Evolutionary conservation across 202 grass and related monocot species (phyloP).

Genomic region (Elaeis oleifera): DNA sequence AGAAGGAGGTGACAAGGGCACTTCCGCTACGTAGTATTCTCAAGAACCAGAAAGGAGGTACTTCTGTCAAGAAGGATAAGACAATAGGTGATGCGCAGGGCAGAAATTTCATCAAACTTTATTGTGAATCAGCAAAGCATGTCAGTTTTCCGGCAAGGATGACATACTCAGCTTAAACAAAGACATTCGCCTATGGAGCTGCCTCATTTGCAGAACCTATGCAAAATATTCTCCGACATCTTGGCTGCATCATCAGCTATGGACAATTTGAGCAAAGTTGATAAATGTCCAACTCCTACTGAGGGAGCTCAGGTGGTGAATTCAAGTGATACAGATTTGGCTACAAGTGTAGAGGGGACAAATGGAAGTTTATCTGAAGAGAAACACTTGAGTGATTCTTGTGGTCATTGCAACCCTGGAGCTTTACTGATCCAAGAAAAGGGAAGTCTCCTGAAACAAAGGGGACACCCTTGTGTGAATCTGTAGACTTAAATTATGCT

Average conservation of each 20-base stretch:
- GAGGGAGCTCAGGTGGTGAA: conserved; percentile 36
- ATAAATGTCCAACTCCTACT: conserved; percentile 24
- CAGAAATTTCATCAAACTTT: conserved; percentile 32
- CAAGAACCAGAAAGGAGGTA: conserved; percentile 1
- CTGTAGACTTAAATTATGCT: conserved; percentile 47
- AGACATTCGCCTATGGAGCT: conserved; percentile 19
- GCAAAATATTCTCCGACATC: conserved; percentile 40
- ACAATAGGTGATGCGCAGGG: background rate
- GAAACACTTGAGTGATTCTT: conserved; percentile 9
- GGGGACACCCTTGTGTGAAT: conserved; percentile 13
- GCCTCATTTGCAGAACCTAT: conserved; percentile 25
- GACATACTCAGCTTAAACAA: conserved; percentile 24
- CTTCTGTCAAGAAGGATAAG: conserved; percentile 5
- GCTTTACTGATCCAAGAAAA: background rate
- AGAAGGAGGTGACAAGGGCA: background rate
- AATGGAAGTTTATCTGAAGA: conserved; percentile 16
- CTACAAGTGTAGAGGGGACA: conserved; percentile 25
- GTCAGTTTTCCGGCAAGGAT: conserved; percentile 37
- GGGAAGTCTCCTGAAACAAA: conserved; percentile 2
- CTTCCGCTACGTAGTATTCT: background rate
- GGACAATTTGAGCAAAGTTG: conserved; percentile 31
- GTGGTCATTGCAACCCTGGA: conserved; percentile 7
- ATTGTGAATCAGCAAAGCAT: conserved; percentile 34
- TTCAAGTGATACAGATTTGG: conserved; percentile 28
- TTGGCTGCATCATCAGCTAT: conserved; percentile 39